Conservation (phyloP, 768 basidiomycete genomes). For the Termitomyces eurrhizus region DNA sequence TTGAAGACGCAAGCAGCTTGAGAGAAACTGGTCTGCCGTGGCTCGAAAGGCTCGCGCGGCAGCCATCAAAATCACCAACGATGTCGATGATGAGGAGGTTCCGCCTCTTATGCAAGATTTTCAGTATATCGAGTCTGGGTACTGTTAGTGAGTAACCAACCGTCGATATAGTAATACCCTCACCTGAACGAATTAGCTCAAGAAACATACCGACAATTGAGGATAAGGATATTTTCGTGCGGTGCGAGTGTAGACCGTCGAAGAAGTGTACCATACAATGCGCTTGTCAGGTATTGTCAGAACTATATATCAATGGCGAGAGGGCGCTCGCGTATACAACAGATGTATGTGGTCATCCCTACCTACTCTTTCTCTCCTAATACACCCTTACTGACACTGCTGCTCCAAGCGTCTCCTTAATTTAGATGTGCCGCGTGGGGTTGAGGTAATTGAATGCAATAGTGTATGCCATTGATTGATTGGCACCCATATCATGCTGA, state of each 20-base stretch:
- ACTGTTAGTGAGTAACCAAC: conserved; percentile 40
- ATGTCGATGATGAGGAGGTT: conserved; percentile 39
- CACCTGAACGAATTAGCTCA: conserved; percentile 11
- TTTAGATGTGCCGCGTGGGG: conserved; percentile 38
- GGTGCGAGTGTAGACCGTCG: conserved; percentile 43
- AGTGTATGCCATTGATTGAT: conserved; percentile 31
- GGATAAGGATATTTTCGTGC: conserved; percentile 33
- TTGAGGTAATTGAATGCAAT: conserved; percentile 66
- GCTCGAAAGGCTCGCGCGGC: conserved; percentile 28
- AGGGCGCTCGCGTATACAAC: conserved; percentile 41
- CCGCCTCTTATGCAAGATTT: conserved; percentile 43
- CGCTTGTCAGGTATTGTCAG: conserved; percentile 45
- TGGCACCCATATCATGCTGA: not conserved
- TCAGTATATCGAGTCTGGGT: conserved; percentile 49
- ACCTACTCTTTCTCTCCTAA: not conserved
- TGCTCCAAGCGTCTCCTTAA: conserved; percentile 47
- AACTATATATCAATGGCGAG: conserved; percentile 23
- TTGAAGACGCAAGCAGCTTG: conserved; percentile 22
- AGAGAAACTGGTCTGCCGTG: conserved; percentile 30
- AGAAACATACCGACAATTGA: conserved; percentile 12
- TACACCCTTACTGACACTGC: not conserved
- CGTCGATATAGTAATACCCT: not conserved
- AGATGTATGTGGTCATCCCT: conserved; percentile 24
- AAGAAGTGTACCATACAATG: conserved; percentile 29
- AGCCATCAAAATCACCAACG: conserved; percentile 32